Evolutionary conservation across 345 rosid genomes (phyloP).

Genomic region (Eucalyptus tenuipes): DNA sequence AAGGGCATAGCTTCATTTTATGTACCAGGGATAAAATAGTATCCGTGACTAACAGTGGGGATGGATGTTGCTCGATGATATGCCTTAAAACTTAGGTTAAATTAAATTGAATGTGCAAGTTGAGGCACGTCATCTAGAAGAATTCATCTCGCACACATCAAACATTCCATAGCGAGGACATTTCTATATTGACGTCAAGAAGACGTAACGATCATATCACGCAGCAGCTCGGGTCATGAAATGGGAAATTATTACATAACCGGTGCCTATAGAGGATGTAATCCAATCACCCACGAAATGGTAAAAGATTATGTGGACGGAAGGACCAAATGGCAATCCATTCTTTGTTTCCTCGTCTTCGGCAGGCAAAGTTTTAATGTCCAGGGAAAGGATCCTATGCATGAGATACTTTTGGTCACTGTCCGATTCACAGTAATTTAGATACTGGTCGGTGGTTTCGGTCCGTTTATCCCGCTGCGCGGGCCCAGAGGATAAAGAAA

Average conservation of each 20-base stretch:
- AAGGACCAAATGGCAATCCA: not conserved
- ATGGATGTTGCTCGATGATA: not conserved
- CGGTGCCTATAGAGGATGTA: not conserved
- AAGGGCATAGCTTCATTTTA: not conserved
- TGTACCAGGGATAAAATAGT: not conserved
- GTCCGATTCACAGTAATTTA: not conserved
- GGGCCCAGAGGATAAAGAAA: not conserved
- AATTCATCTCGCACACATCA: not conserved
- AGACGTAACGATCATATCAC: not conserved
- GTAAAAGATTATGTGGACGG: not conserved
- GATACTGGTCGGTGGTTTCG: not conserved
- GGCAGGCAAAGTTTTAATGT: not conserved
- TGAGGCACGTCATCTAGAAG: not conserved
- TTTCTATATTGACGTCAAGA: not conserved
- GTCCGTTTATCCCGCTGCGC: not conserved
- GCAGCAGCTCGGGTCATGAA: not conserved
- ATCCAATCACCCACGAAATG: not conserved
- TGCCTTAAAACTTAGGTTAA: not conserved
- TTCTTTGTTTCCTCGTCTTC: not conserved
- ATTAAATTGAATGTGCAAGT: not conserved
- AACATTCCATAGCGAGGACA: not conserved
- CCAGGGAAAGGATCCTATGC: not conserved
- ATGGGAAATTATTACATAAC: not conserved
- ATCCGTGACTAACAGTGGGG: not conserved
- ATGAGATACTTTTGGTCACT: not conserved